Evolutionary conservation across 2,329 filamentous ascomycete genomes (phyloP).

Genomic region (Ustulina deusta): DNA sequence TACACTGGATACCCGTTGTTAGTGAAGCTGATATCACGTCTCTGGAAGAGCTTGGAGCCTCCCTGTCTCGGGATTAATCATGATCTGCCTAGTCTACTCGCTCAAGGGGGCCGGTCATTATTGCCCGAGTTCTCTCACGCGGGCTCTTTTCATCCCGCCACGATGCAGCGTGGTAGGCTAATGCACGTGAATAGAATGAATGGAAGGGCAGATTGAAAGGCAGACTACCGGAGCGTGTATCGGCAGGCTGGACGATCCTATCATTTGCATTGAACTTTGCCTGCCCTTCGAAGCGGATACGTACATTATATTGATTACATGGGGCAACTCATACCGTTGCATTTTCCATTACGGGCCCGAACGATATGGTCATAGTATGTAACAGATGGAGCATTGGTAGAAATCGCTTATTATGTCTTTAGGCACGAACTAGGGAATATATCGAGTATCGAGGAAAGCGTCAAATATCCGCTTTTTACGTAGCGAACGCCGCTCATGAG

Average conservation of each 20-base stretch:
- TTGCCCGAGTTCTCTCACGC: background rate
- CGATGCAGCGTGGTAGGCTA: constrained; percentile 3
- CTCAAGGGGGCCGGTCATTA: background rate
- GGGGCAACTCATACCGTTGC: background rate
- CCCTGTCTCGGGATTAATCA: background rate
- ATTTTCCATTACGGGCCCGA: background rate
- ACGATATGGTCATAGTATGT: background rate
- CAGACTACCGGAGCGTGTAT: too few relatives aligned
- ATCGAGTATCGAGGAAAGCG: too few relatives aligned
- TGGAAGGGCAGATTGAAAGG: constrained; percentile 19
- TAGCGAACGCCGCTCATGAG: background rate
- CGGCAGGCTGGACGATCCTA: constrained; percentile 26
- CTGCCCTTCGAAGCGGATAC: constrained; percentile 2
- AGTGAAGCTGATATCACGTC: background rate
- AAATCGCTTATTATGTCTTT: too few relatives aligned
- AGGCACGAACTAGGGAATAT: too few relatives aligned
- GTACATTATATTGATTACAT: constrained; percentile 3
- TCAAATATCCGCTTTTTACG: background rate
- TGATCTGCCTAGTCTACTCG: background rate
- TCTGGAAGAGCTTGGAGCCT: background rate
- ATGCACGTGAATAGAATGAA: background rate
- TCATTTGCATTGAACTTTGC: background rate
- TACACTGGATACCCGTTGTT: background rate
- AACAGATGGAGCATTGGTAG: background rate
- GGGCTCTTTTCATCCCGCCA: background rate